Evolutionary conservation across 2,329 filamentous ascomycete species (phyloP).

Genomic region (Cercospora janseana): DNA sequence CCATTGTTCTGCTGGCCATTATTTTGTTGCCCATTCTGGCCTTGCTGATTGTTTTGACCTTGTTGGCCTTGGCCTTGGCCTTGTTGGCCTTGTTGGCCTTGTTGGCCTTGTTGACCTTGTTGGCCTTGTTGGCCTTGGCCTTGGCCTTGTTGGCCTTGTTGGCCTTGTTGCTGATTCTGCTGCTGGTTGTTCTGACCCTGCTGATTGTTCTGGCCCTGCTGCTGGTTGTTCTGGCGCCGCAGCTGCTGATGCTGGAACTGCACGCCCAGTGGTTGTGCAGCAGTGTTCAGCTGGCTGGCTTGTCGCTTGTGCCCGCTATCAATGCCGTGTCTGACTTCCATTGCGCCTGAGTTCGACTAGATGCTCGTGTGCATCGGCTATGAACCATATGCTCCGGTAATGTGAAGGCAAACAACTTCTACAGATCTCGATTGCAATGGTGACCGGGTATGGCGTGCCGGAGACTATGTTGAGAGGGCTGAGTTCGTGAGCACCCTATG

Average conservation of each 20-base stretch:
- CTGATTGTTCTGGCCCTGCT: conserved; percentile 1
- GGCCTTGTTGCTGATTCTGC: background rate
- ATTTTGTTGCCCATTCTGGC: background rate
- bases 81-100: background rate
- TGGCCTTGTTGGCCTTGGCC: background rate
- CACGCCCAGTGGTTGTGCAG: background rate
- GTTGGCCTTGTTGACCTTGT: background rate
- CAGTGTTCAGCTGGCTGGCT: no score
- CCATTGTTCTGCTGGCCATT: background rate
- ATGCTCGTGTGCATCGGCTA: no score
- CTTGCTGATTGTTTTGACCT: no score
- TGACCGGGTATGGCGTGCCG: no score
- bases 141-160: no score
- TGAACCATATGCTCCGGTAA: no score
- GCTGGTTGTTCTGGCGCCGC: background rate
- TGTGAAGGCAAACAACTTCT: no score
- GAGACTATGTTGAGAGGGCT: no score
- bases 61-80: background rate
- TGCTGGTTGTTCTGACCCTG: background rate
- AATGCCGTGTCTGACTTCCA: no score
- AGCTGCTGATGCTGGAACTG: background rate
- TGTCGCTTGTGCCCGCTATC: no score
- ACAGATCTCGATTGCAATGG: no score
- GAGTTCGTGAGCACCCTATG: background rate
- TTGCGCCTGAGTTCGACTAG: no score